These are phyloP conservation scores for Lachancea thermotolerans DNA, from an alignment of 805 yeast species.

Conservation along the genomic window DNA sequence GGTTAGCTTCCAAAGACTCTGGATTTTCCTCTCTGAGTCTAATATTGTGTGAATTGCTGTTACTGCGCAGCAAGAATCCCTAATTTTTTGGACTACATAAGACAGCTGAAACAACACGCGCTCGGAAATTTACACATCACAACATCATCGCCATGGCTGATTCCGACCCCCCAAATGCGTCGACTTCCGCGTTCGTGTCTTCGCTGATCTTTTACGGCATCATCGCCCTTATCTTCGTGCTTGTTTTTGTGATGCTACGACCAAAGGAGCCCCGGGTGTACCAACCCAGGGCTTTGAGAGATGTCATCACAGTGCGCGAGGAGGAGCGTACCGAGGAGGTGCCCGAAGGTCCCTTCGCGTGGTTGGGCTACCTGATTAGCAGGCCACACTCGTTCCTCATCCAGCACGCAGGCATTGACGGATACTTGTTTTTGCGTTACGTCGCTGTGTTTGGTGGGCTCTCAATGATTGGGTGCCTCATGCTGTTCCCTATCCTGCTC, in stretches of 20 bases:
- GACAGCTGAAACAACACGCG: too few relatives aligned
- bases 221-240: constrained; percentile 48
- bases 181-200: constrained; percentile 73
- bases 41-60: too few relatives aligned
- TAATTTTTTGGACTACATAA: too few relatives aligned
- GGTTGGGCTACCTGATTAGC: constrained; percentile 46
- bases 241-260: constrained; percentile 57
- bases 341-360: constrained; percentile 52
- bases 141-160: too few relatives aligned
- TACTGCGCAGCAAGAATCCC: too few relatives aligned
- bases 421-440: constrained; percentile 66
- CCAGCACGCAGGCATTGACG: constrained; percentile 70
- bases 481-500: constrained; percentile 62
- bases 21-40: too few relatives aligned
- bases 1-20: too few relatives aligned
- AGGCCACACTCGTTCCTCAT: constrained; percentile 57
- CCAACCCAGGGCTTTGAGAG: constrained; percentile 62
- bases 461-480: constrained; percentile 45
- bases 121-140: too few relatives aligned
- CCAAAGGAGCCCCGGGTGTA: constrained; percentile 64
- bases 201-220: constrained; percentile 64
- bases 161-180: constrained; percentile 28
- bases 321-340: constrained; percentile 58
- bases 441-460: constrained; percentile 48
- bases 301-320: constrained; percentile 30